Evolutionary conservation across 1,139 yeast species (phyloP), one percentile per base, ranked within the genome.

Genomic region (Candida sp.): DNA sequence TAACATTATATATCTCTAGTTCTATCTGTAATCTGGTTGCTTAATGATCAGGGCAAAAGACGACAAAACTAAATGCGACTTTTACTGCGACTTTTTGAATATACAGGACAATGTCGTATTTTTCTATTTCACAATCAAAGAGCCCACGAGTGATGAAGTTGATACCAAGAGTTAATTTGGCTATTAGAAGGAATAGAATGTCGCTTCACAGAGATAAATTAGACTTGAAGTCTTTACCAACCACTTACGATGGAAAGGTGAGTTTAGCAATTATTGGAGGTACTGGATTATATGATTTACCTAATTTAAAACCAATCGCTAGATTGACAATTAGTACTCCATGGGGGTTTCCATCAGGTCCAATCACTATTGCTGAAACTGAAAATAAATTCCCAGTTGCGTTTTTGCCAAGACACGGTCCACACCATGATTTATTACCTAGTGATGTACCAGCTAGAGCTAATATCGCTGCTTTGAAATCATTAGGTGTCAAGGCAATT

Each of bases 261-360:
- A 76, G 81, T 36, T 75, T 93, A 40, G 98, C 96, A 38, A 81
- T 93, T 51, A 93, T 93, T 61, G 99, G 99, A 34, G 99, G 99
- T 37, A 93, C 99, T 3, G 99, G 99, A n/a, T 77, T 93, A 38
- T 93, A 93, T 72, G 87, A 88, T 46, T 75, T 93, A 48, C 89
- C 87, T 37, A 82, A 88, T 45, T 73, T 91, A 49, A 78, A 84
- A 39, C 95, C 97, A 3, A 95, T 90, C 42, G 97, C 97, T 22
- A 75, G 86, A 53, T 69, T 90, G 42, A 80, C 87, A 5, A 66
- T 89, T 43, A 77, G 84, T 19, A 93, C 99, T 7, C 99, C 99
- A 22, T 93, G 99, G 98, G 99, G 99, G 5, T 78, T 77, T 54
- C 97, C 99, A 21, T 90, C 98, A 5, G 86, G 96, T 11, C 91